Base-by-base conservation (phyloP, 257 asterid species). In the Solanum boliviense region DNA sequence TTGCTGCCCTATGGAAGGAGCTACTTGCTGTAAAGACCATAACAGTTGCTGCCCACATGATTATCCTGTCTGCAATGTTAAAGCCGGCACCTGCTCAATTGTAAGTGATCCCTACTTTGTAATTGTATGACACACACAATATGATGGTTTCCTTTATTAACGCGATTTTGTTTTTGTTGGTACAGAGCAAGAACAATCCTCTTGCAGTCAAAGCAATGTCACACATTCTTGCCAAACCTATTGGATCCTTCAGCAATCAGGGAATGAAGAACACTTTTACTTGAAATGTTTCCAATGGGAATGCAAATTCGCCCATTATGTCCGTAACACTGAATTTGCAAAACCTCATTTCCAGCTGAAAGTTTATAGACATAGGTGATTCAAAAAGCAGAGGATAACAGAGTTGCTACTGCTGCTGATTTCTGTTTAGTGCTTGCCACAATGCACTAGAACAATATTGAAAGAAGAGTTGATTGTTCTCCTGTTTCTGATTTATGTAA, bases 1-100 rank as follows among this genome's bases (percentile, higher is more conserved):
- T 1, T 95, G 98, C 91, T 95, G 98, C 90, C 98, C 98, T 1
- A 92, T 94, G 6, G 94, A 93, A 78, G 92, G 93, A 1, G 98
- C 98, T 60, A 89, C 95, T 0, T 96, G 98, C 91, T 96, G 99
- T 87, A 95, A 93, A 2, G 99, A 95, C 71, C 93, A 93, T 65
- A 88, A 87, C 89, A 94, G 98, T 86, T 96, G 99, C 92, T 96
- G 99, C 88, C 98, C 98, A 0, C 94, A 95, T 7, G 95, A 94
- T 6, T 95, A 93, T 68, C 99, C 99, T 0, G 95, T 96, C 12
- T 96, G 99, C 92, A 88, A 96, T 32, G 29, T 92, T 11, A 16
- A 10, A 9, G 93, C 97, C 2, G 98, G 98, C 88, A 95, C 99
- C 34, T 96, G 99, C 90, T 91, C 96, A 21, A 41, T 91, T 21